Evolutionary conservation across 306 rosid species (phyloP), one percentile per base, ranked within the genome.

Genomic region (Rubus idaeus): DNA sequence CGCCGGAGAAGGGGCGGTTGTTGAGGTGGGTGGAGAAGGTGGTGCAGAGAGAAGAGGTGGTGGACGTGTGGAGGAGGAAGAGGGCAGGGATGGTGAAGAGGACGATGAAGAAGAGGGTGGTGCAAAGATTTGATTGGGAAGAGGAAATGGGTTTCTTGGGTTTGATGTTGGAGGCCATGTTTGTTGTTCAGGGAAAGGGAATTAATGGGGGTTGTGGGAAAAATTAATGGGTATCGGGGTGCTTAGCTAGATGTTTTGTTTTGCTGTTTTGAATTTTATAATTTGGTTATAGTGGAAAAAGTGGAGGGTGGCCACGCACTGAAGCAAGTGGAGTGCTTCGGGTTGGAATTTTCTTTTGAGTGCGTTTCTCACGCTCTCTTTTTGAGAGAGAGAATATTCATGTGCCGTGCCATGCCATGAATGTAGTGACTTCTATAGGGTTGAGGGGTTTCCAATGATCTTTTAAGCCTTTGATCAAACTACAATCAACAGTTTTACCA

Each of bases 61-160:
- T 86, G 80, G 90, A 63, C 12, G 86, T 78, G 72, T 81, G 91
- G 72, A 92, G 92, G 77, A 95, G 89, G 70, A 90, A 86, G 50
- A 87, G 74, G 47, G 91, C 83, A 21, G 97, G 97, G 55, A 90
- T 78, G 37, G 96, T 88, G 83, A 90, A 90, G 78, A 95, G 91
- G 53, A 91, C 84, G 13, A 92, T 64, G 87, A 84, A 92, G 86
- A 89, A 88, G 58, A 95, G 92, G 49, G 87, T 88, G 78, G 85
- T 83, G 75, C 90, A 92, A 72, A 92, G 86, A 65, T 71, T 83
- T 76, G 73, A 80, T 16, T 90, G 84, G 74, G 83, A 85, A 56
- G 88, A 63, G 51, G 88, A 75, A 70, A 2, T 67, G 23, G 53
- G 35, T 76, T 85, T 92, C 76, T 86, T 95, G 60, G 73, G 44